Percentiles rank a stretch among this genome's conserved stretches.
Conservation (phyloP, 2,329 filamentous ascomycete genomes). For the Eutypa lata region DNA sequence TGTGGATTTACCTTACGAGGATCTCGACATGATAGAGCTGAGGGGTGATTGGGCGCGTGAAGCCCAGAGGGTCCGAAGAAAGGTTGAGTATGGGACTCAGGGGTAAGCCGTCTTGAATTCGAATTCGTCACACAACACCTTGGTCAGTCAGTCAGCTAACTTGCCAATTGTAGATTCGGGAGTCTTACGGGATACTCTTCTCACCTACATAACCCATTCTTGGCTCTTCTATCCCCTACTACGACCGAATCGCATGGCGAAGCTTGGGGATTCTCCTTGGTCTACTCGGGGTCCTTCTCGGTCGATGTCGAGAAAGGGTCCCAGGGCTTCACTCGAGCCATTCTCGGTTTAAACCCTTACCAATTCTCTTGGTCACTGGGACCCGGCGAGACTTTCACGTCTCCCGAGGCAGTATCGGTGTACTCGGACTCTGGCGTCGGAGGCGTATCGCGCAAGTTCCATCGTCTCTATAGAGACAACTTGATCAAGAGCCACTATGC, state of each 20-base stretch:
- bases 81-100: conserved; percentile 54
- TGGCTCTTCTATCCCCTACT: conserved; percentile 51
- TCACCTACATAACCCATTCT: conserved; percentile 63
- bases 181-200: conserved; percentile 61
- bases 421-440: conserved; percentile 58
- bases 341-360: conserved; percentile 58
- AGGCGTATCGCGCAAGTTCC: conserved; percentile 60
- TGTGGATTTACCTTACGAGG: conserved; percentile 56
- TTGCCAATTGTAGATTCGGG: conserved; percentile 46
- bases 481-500: conserved; percentile 57
- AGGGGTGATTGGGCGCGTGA: conserved; percentile 63
- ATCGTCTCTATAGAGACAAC: conserved; percentile 59
- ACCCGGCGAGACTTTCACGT: conserved; percentile 54
- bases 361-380: conserved; percentile 57
- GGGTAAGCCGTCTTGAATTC: conserved; percentile 32
- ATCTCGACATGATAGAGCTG: conserved; percentile 61
- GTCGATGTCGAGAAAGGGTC: conserved; percentile 61
- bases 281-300: conserved; percentile 62
- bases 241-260: conserved; percentile 61
- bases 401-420: conserved; percentile 61
- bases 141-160: conserved; percentile 2
- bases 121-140: neutral
- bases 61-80: conserved; percentile 49
- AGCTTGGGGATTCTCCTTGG: conserved; percentile 62
- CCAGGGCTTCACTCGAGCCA: conserved; percentile 57